Conservation (phyloP, 345 rosid genomes). For the Garcia nutans region DNA sequence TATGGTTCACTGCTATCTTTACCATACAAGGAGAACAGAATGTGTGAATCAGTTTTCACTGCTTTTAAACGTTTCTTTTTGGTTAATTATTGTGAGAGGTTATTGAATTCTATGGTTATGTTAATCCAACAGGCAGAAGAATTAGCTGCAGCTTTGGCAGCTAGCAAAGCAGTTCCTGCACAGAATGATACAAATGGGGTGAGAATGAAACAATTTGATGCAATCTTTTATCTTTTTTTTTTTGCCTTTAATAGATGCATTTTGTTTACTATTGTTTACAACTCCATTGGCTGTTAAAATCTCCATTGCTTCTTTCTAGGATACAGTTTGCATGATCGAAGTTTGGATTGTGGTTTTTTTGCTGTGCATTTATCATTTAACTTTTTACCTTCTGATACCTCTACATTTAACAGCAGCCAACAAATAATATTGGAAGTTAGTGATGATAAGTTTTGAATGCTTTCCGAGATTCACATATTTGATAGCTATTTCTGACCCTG, state of each 20-base stretch:
- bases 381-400: neutral
- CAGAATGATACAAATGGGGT: slow-evolving; percentile 66
- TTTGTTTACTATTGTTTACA: neutral
- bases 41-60: neutral
- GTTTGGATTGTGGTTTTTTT: neutral
- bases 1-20: neutral
- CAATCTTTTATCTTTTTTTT: neutral
- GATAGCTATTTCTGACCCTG: neutral
- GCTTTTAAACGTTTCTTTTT: neutral
- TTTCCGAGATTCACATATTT: neutral
- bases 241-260: too few relatives aligned
- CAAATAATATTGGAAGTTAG: neutral
- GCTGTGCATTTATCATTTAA: neutral
- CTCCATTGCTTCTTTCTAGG: neutral
- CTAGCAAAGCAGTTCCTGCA: slow-evolving; percentile 60
- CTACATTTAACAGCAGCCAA: neutral
- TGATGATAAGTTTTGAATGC: neutral
- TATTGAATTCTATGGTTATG: slow-evolving; percentile 12
- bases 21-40: neutral
- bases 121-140: slow-evolving; percentile 80
- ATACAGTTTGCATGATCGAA: neutral
- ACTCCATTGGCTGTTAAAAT: neutral
- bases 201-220: slow-evolving; percentile 24
- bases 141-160: slow-evolving; percentile 73
- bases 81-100: neutral